Conservation (phyloP, 768 basidiomycete genomes). For the Tulasnella sp. region DNA sequence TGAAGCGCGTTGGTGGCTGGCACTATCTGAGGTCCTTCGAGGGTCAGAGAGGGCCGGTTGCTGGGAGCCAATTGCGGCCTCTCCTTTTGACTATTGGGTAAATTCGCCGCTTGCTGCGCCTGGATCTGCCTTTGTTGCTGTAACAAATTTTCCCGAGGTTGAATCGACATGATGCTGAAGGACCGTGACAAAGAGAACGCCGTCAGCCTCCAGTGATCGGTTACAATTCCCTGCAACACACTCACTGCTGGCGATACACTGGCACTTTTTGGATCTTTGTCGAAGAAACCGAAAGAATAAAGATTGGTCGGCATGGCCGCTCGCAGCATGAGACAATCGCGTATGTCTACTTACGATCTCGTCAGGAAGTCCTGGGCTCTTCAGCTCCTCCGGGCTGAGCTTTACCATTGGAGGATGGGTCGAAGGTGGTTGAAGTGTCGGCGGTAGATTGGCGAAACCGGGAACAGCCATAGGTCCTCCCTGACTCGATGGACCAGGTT, state of each 20-base stretch:
- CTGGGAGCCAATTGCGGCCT: not conserved
- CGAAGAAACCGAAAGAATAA: not conserved
- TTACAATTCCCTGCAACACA: not conserved
- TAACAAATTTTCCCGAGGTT: not conserved
- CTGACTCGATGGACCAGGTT: not conserved
- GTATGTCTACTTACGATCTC: not conserved
- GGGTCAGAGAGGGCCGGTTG: not conserved
- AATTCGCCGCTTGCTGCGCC: not conserved
- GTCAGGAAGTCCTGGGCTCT: not conserved
- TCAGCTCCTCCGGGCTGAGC: not conserved
- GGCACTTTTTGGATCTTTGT: conserved; percentile 1
- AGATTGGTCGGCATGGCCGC: not conserved
- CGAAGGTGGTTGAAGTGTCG: not conserved
- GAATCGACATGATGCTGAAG: not conserved
- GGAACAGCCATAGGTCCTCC: not conserved
- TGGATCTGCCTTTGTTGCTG: not conserved
- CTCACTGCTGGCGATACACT: not conserved
- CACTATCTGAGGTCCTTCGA: not conserved
- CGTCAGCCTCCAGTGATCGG: not conserved
- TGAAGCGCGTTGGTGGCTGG: not conserved
- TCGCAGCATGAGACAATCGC: not conserved
- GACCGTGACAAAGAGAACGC: not conserved
- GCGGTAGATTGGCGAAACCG: not conserved
- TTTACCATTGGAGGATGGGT: not conserved
- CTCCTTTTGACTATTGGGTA: not conserved